These are phyloP conservation scores for Aristolochia californica DNA, from an alignment of 164 flowering plant genomes.

Conservation along the genomic window DNA sequence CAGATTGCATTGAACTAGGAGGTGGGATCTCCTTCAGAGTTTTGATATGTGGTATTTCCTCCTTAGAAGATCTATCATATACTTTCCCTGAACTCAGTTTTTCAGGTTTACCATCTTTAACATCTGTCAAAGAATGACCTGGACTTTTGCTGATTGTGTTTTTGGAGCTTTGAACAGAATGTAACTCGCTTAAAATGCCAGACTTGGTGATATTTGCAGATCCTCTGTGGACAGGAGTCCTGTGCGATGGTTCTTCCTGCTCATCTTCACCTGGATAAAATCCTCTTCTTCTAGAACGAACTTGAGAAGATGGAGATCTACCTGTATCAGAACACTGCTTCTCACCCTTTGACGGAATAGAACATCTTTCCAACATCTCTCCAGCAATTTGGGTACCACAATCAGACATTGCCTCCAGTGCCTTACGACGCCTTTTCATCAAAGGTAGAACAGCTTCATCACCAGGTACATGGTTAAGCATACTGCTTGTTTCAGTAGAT, in stretches of 20 bases:
- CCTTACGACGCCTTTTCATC: conserved; percentile 42
- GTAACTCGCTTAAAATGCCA: conserved; percentile 13
- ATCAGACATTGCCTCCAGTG: conserved; percentile 39
- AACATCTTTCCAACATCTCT: conserved; percentile 13
- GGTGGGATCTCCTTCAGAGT: conserved; percentile 12
- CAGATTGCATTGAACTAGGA: conserved; percentile 15
- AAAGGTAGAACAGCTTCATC: conserved; percentile 49
- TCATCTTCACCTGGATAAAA: conserved; percentile 55
- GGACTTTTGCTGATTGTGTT: conserved; percentile 13
- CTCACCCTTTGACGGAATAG: conserved; percentile 21
- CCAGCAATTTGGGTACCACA: conserved; percentile 22
- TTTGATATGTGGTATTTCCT: conserved; percentile 12
- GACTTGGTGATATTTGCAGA: conserved; percentile 17
- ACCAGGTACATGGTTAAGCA: conserved; percentile 19
- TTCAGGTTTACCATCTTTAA: conserved; percentile 14
- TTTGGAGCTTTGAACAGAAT: conserved; percentile 12
- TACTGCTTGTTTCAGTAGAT: conserved; percentile 16
- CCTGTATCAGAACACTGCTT: conserved; percentile 13
- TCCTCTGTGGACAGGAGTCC: conserved; percentile 65
- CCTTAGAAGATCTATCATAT: conserved; percentile 14
- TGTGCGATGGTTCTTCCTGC: conserved; percentile 44
- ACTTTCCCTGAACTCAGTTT: conserved; percentile 6
- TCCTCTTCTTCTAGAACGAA: conserved; percentile 44
- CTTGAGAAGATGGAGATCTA: conserved; percentile 14
- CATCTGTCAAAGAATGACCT: conserved; percentile 9